These are phyloP conservation scores for Papiliotrema fonsecae DNA, from an alignment of 1,284 basidiomycete species.

Conservation along the genomic window DNA sequence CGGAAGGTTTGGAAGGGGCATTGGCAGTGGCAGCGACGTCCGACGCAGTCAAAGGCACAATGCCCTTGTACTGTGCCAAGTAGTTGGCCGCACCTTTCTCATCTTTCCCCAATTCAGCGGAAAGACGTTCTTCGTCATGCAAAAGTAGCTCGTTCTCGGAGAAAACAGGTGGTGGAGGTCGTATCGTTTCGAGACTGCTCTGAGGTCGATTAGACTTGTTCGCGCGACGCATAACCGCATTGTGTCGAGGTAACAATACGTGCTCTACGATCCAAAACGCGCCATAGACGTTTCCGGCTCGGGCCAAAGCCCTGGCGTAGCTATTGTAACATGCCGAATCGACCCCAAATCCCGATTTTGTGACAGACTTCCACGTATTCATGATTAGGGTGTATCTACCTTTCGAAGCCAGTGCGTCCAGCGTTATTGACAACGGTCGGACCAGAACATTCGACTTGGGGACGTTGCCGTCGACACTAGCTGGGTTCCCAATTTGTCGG, in stretches of 20 bases:
- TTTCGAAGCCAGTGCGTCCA: constrained; percentile 66
- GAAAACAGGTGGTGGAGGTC: too few species aligned
- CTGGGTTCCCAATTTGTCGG: not conserved
- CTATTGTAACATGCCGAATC: constrained; percentile 94
- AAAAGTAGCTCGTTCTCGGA: too few species aligned
- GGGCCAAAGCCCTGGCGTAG: constrained; percentile 66
- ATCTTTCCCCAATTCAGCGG: too few species aligned
- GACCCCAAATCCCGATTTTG: constrained; percentile 68
- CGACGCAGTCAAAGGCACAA: too few species aligned
- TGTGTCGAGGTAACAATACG: constrained; percentile 69
- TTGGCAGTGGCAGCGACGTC: too few species aligned
- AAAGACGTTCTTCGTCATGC: too few species aligned
- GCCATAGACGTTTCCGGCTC: constrained; percentile 70
- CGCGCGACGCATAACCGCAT: too few species aligned
- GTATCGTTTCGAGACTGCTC: too few species aligned
- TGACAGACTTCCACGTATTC: constrained; percentile 63
- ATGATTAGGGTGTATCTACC: constrained; percentile 64
- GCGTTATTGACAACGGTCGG: constrained; percentile 76
- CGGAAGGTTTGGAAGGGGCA: too few species aligned
- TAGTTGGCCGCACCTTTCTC: too few species aligned
- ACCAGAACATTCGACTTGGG: constrained; percentile 58
- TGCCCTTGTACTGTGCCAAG: too few species aligned
- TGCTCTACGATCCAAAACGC: constrained; percentile 79
- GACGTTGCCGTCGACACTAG: not conserved
- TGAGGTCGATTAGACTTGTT: too few species aligned